Base-by-base conservation (phyloP, 768 basidiomycete genomes). In the Tylopilus sp. region DNA sequence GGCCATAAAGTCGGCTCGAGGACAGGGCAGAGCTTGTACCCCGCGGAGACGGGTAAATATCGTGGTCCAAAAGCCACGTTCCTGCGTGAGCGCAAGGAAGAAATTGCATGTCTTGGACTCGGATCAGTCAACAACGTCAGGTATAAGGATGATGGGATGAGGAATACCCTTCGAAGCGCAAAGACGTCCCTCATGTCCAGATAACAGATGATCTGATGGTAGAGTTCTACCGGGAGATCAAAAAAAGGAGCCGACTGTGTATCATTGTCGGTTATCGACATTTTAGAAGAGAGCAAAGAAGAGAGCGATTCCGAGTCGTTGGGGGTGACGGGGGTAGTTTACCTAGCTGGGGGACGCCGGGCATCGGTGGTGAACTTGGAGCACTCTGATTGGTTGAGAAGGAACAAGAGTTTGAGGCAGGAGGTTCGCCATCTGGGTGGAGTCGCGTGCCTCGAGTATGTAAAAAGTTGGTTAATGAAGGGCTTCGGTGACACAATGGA, bases 61-160 rank as follows among this genome's bases (percentile, higher is more conserved):
- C 44, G 20, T 38, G n/a, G 30, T 49, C 64, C 65, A 67, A 18
- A 67, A 22, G 18, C 50, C 33, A 6, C 44, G 47, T 26, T 59
- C 51, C 45, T 52, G 50, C 12, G 57, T 67, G 44, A 65, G 41
- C 8, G 18, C 33, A 28, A 42, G 18, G 38, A 65, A 56, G 21
- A 41, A 44, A 40, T 51, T 64, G 57, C 62, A 67, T 54, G 65
- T 67, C 64, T 66, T 18, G 41, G 40, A 49, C 2, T 36, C 17
- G 48, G 18, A 35, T 48, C 21, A 49, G 2, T 55, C 22, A 28
- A 45, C 18, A 17, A 31, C 4, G 9, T 41, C 39, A 30, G 25
- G 36, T 23, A 15, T 18, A 21, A 5, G n/a, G n/a, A n/a, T 40
- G 11, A 23, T 12, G 30, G 33, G 3, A 31, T 33, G 1, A 31